Conservation (phyloP, 495 filamentous ascomycete species). For the Margaritispora aquatica region DNA sequence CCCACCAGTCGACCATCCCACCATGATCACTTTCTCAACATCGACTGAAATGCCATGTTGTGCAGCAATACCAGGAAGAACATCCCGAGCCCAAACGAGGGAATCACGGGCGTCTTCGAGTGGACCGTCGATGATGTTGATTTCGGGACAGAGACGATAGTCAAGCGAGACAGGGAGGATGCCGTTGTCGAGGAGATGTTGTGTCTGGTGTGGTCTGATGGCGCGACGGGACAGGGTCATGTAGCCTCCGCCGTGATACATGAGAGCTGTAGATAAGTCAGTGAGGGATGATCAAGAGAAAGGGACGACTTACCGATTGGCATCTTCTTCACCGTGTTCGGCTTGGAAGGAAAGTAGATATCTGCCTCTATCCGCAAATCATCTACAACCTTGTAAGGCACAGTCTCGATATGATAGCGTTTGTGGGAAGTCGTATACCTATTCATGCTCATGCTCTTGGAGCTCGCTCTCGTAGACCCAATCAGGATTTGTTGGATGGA, state of each 20-base stretch:
- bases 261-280: constrained; percentile 35
- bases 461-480: neutral
- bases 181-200: constrained; percentile 31
- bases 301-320: constrained; percentile 20
- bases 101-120: constrained; percentile 45
- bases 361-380: constrained; percentile 29
- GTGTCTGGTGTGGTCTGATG: constrained; percentile 36
- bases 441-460: neutral
- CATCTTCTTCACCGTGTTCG: neutral
- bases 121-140: constrained; percentile 39
- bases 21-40: constrained; percentile 32
- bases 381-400: constrained; percentile 23
- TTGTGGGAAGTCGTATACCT: neutral
- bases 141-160: constrained; percentile 51
- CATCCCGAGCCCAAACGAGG: constrained; percentile 34
- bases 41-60: constrained; percentile 30
- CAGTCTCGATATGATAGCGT: constrained; percentile 20
- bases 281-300: neutral
- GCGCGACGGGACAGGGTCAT: constrained; percentile 40
- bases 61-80: constrained; percentile 32
- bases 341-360: constrained; percentile 35
- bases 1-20: constrained; percentile 55
- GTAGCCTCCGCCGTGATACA: constrained; percentile 54
- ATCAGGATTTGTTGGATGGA: neutral
- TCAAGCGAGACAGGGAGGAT: constrained; percentile 49